These are phyloP conservation scores for Solanum chaucha DNA, from an alignment of 257 asterid genomes.

Conservation along the genomic window DNA sequence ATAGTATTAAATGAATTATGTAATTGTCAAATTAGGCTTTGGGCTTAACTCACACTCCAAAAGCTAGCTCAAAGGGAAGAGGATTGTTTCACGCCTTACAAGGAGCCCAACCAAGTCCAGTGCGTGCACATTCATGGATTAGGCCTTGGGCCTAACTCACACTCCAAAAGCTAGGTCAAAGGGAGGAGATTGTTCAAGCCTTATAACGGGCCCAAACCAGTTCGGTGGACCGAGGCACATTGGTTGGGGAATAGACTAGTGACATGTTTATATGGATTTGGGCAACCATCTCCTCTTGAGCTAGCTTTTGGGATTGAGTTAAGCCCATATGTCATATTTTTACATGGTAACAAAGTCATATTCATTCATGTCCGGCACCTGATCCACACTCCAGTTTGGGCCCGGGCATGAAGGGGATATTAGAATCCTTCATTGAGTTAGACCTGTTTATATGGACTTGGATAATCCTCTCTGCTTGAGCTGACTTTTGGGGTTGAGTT, in stretches of 20 bases:
- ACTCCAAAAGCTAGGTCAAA: background rate
- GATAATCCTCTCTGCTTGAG: background rate
- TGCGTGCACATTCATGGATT: background rate
- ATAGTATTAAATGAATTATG: background rate
- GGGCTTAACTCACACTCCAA: background rate
- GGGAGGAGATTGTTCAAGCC: background rate
- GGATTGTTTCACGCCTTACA: background rate
- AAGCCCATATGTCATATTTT: background rate
- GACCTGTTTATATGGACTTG: background rate
- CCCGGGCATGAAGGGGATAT: background rate
- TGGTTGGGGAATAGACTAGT: background rate
- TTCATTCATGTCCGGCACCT: background rate
- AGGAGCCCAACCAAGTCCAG: rapidly evolving
- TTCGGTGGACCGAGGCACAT: background rate
- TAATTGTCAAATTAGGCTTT: background rate
- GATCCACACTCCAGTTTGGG: background rate
- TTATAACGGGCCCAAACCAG: background rate
- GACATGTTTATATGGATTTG: background rate
- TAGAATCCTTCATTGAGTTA: background rate
- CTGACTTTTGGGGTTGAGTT: background rate
- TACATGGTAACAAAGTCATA: background rate
- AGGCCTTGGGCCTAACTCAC: background rate
- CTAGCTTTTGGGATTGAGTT: background rate
- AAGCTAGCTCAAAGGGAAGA: background rate
- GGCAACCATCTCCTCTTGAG: background rate